Conservation (phyloP, 2,329 filamentous ascomycete species). For the Aureobasidium subglaciale region DNA sequence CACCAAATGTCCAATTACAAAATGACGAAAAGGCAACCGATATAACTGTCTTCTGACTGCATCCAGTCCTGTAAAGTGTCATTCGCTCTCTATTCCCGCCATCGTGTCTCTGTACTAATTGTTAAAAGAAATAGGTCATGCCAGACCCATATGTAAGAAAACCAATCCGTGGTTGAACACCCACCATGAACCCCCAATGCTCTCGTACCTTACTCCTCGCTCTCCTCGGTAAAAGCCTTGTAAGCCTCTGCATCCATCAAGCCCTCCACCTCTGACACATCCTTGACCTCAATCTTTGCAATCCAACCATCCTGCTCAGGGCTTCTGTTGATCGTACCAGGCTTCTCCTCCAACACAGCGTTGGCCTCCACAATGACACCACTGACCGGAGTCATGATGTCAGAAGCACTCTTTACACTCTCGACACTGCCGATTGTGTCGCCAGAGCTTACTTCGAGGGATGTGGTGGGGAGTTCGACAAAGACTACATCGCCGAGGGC, state of each 20-base stretch:
- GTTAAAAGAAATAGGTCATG: not conserved
- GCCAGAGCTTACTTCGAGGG: slow-evolving; percentile 62
- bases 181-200: not conserved
- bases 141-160: not conserved
- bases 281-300: slow-evolving; percentile 72
- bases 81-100: not conserved
- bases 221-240: slow-evolving; percentile 60
- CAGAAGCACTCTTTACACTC: slow-evolving; percentile 96
- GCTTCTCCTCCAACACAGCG: slow-evolving; percentile 69
- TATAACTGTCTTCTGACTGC: too few relatives aligned
- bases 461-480: slow-evolving; percentile 78
- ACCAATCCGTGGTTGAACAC: slow-evolving; percentile 2
- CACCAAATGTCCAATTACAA: not conserved
- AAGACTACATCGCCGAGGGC: slow-evolving; percentile 94
- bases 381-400: slow-evolving; percentile 82
- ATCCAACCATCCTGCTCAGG: slow-evolving; percentile 92
- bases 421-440: slow-evolving; percentile 92
- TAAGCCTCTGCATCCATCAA: slow-evolving; percentile 77
- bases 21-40: too few relatives aligned
- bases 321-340: slow-evolving; percentile 78
- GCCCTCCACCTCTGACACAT: slow-evolving; percentile 61
- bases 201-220: not conserved
- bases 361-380: slow-evolving; percentile 75
- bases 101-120: slow-evolving; percentile 1
- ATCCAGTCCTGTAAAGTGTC: too few relatives aligned